A percentile compares a stretch with the other conserved stretches of the same genome.
These are phyloP conservation scores for Coemansia sp. DNA, from an alignment of 192 early-diverging fungal genomes.

Conservation along the genomic window DNA sequence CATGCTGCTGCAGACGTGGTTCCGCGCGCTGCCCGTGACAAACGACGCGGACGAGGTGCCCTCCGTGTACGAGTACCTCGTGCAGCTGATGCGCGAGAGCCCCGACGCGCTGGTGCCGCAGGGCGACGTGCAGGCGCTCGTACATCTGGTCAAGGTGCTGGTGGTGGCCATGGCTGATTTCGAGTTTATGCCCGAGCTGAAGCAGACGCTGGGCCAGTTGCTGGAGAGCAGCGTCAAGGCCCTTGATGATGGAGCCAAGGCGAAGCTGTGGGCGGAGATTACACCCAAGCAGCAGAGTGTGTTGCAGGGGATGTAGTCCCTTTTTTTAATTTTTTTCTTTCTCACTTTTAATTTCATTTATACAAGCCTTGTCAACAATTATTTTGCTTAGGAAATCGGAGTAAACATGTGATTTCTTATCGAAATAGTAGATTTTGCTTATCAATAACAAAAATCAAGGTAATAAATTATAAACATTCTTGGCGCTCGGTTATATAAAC, in stretches of 20 bases:
- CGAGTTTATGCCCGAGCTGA: constrained; percentile 23
- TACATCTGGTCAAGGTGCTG: constrained; percentile 40
- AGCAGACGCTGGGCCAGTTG: constrained; percentile 24
- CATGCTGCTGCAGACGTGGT: constrained; percentile 69
- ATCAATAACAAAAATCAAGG: too few species aligned
- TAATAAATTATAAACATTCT: too few species aligned
- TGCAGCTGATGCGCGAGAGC: constrained; percentile 60
- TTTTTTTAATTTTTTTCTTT: background rate
- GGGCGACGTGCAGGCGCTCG: constrained; percentile 12
- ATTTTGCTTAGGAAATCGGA: too few species aligned
- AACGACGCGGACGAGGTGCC: constrained; percentile 89
- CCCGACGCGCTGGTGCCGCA: constrained; percentile 32
- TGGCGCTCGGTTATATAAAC: too few species aligned
- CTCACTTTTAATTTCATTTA: too few species aligned
- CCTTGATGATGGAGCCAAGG: constrained; percentile 31
- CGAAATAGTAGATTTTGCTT: too few species aligned
- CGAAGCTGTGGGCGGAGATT: constrained; percentile 40
- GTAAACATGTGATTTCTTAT: too few species aligned
- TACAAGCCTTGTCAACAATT: too few species aligned
- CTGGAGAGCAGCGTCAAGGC: constrained; percentile 25
- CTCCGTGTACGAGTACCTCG: constrained; percentile 70
- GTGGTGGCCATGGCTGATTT: constrained; percentile 36
- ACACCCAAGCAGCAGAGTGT: constrained; percentile 47
- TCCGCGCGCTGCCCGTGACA: constrained; percentile 75
- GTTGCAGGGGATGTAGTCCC: constrained; percentile 11